Conservation (phyloP, 1,284 basidiomycete genomes). For the Sphagnurus paluster region DNA sequence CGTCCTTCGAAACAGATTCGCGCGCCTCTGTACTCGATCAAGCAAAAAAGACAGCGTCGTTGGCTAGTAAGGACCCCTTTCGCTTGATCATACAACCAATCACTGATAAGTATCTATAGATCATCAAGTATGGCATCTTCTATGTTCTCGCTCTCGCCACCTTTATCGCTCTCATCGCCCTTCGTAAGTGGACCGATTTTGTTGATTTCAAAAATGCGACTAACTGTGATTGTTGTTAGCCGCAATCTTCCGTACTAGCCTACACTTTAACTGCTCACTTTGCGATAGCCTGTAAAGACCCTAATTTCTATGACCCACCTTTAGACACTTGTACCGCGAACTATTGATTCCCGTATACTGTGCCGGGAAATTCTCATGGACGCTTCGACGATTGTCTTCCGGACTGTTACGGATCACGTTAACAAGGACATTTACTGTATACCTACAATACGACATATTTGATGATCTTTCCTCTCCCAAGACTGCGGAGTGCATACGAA, state of each 20-base stretch:
- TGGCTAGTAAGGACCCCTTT: slow-evolving; percentile 71
- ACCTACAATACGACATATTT: slow-evolving; percentile 35
- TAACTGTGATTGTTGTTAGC: slow-evolving; percentile 39
- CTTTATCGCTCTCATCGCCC: slow-evolving; percentile 76
- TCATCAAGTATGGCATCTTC: slow-evolving; percentile 75
- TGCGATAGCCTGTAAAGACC: slow-evolving; percentile 66
- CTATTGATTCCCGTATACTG: slow-evolving; percentile 17
- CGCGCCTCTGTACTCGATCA: slow-evolving; percentile 89
- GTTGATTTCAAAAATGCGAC: background rate
- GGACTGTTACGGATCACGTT: slow-evolving; percentile 30
- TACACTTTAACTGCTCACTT: slow-evolving; percentile 64
- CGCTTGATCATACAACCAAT: slow-evolving; percentile 1
- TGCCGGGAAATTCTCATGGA: slow-evolving; percentile 30
- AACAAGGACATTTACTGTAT: slow-evolving; percentile 37
- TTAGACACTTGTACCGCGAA: slow-evolving; percentile 12
- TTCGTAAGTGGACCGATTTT: slow-evolving; percentile 56
- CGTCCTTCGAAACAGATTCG: slow-evolving; percentile 90
- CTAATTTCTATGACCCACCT: slow-evolving; percentile 21
- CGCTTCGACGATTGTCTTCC: slow-evolving; percentile 26
- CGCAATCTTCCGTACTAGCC: slow-evolving; percentile 54
- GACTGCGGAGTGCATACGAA: background rate
- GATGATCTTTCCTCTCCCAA: slow-evolving; percentile 1
- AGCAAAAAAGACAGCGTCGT: slow-evolving; percentile 83
- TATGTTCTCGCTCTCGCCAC: slow-evolving; percentile 75
- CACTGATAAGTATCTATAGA: slow-evolving; percentile 35